Base-by-base conservation (phyloP, 2,329 filamentous ascomycete species). In the Chalara sp. region DNA sequence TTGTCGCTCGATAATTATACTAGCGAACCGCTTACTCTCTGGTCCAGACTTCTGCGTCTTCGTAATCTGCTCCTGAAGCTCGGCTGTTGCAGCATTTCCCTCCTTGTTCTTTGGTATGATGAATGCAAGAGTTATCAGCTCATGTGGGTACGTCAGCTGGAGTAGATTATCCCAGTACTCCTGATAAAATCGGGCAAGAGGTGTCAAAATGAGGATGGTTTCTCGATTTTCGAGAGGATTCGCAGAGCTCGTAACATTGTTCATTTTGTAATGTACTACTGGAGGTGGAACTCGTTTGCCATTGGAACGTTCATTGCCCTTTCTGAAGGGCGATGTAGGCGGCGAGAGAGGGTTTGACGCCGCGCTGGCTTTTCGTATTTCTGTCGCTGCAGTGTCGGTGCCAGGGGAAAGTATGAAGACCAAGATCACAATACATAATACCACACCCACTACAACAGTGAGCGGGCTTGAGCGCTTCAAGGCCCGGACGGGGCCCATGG, bases 81-180 rank as follows among this genome's bases (percentile, higher is more conserved):
- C 84, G 6, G 83, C 73, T 12, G 90, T 93, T 3, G 93, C 93
- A 31, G 83, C 76, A 68, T 97, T 95, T 53, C 93, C 93, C 61
- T 96, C 91, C 65, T 86, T 87, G 45, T 84, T 95, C 72, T 95
- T 95, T 48, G 93, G 93, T 31, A 96, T 84, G 65, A 99, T 97
- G 72, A 97, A 99, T 39, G 89, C 93, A 31, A 99, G 76, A 1
- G 89, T 95, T 65, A 99, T 95, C 56, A 97, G 81, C 53, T 96
- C 87, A 71, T 96, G 93, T 3, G 93, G 93, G 67, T 97, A 99
- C 63, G 72, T 79, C 50, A 99, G 78, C 65, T 81, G 81, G 59
- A 91, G 68, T 31, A 99, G 76, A 63, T 97, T 99, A 68, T 95
- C 86, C 92, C 93, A 99, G 74, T 97, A 99, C 60, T 80, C 84